Percentiles rank a stretch among this genome's conserved stretches.
These are phyloP conservation scores for Camelina hispida DNA, from an alignment of 345 rosid genomes.

Conservation along the genomic window DNA sequence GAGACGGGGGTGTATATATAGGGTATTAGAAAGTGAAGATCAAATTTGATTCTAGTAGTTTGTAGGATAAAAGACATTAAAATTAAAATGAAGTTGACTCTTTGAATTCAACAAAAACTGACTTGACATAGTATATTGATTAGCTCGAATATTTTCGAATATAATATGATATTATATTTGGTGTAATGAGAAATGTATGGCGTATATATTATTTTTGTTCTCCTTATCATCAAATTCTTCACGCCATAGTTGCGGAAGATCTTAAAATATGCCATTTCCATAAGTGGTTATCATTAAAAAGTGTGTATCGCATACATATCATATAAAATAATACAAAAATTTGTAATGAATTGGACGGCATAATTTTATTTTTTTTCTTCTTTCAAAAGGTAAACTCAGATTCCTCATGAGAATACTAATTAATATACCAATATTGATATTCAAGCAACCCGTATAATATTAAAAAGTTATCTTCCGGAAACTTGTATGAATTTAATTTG, in stretches of 20 bases:
- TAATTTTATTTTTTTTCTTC: neutral
- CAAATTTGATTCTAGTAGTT: conserved; percentile 32
- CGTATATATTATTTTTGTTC: conserved; percentile 15
- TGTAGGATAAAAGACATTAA: conserved; percentile 28
- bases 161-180: conserved; percentile 19
- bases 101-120: conserved; percentile 31
- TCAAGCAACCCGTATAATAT: conserved; percentile 33
- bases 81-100: conserved; percentile 34
- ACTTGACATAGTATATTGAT: conserved; percentile 41
- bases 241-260: conserved; percentile 46
- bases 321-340: conserved; percentile 27
- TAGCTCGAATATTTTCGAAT: conserved; percentile 41
- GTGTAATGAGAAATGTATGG: conserved; percentile 34
- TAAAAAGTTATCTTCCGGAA: conserved; percentile 23
- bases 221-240: conserved; percentile 41
- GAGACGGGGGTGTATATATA: conserved; percentile 1
- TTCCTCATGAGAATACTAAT: conserved; percentile 25
- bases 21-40: conserved; percentile 32
- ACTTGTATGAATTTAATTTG: conserved; percentile 1
- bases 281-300: conserved; percentile 46
- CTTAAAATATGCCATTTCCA: conserved; percentile 37
- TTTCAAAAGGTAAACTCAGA: conserved; percentile 22
- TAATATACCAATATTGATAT: conserved; percentile 36
- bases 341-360: conserved; percentile 26
- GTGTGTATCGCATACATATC: conserved; percentile 33